Evolutionary conservation across 257 asterid genomes (phyloP), one percentile per base, ranked within the genome.

Genomic region (Nicotiana otophora): DNA sequence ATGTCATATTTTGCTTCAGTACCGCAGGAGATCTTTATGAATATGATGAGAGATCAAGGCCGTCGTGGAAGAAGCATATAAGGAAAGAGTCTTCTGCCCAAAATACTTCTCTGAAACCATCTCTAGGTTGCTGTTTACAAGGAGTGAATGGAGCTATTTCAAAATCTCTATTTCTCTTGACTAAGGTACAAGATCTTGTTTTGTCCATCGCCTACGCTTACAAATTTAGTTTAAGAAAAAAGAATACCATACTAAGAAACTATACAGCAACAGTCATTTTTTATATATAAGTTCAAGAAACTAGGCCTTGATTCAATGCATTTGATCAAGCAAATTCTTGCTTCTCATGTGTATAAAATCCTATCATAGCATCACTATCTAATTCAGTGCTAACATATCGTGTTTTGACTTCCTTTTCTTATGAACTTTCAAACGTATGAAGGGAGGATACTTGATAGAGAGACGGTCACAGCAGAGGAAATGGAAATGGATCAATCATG

Each of bases 1-100:
- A 83, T 84, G 33, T 82, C 67, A 82, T 19, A 1, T 30, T 80
- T 83, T 78, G 68, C 69, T 72, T 75, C 89, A 95, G 98, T 89
- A 84, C 83, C 84, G 89, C 93, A 85, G 98, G 99, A 67, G 94
- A 93, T 91, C 97, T 95, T 78, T 95, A 92, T 81, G 99, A 92
- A 90, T 90, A 90, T 64, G 98, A 93, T 81, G 85, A 53, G 57
- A 75, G 84, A 1, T 83, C 99, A 30, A 93, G 88, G 85, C 98
- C 98, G 42, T 89, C 95, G 60, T 95, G 99, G 99, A 95, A 92
- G 91, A 95, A 93, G 88, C 99, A 95, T 54, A 88, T 93, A 87
- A 89, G 69, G 42, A 81, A 63, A 76, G 88, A 88, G 70, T 93
- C 88, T 74, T 85, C 91, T 7, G 81, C 75, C 39, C 78, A 85